Evolutionary conservation across 208 protist genomes (phyloP).

Genomic region (Acanthamoeba lenticulata): DNA sequence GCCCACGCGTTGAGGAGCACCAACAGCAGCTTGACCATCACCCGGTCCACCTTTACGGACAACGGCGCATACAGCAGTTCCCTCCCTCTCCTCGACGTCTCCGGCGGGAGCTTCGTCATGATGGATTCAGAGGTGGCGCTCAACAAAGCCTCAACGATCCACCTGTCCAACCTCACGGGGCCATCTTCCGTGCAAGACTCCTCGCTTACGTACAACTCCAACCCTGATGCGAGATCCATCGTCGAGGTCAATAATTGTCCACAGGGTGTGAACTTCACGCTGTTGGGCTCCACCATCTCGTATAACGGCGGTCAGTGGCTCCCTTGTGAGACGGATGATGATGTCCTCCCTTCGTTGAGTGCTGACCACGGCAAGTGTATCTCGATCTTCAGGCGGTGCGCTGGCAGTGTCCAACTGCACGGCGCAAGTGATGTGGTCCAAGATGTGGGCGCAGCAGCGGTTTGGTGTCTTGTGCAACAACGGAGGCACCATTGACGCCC

Average conservation of each 20-base stretch:
- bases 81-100: neutral
- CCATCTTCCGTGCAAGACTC: neutral
- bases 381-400: neutral
- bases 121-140: neutral
- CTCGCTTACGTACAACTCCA: neutral
- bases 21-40: neutral
- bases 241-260: neutral
- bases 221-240: neutral
- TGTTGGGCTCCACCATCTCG: neutral
- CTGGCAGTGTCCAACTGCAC: neutral
- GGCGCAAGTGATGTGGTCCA: neutral
- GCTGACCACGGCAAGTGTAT: too few relatives aligned
- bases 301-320: neutral
- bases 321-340: neutral
- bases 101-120: neutral
- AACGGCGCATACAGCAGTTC: neutral
- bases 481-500: neutral
- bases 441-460: neutral
- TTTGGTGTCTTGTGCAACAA: neutral
- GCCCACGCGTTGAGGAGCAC: neutral
- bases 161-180: neutral
- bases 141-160: neutral
- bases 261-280: neutral
- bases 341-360: neutral
- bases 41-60: neutral